phyloP scores from a whole-genome alignment of 345 rosid genomes.

The Clarkia xantiana region DNA sequence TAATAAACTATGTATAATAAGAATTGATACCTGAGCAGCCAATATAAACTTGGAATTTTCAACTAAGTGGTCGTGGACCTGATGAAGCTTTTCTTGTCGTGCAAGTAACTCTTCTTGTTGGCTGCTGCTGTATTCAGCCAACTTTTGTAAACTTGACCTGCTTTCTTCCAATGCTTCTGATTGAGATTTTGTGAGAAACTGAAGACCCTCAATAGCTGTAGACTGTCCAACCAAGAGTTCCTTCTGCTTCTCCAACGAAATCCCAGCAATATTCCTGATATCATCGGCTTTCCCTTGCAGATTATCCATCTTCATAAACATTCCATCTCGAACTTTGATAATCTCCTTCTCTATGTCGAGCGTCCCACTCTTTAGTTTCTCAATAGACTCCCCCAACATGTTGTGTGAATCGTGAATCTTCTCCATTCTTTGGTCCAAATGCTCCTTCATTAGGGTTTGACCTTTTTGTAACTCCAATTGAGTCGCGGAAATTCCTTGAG shows the following conservation, averaged over 20 bases:
- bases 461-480: slow-evolving; percentile 40
- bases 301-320: slow-evolving; percentile 38
- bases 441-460: slow-evolving; percentile 45
- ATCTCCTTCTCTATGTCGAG: slow-evolving; percentile 47
- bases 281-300: slow-evolving; percentile 47
- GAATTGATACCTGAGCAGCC: slow-evolving; percentile 45
- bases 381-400: slow-evolving; percentile 35
- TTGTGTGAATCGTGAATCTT: slow-evolving; percentile 34
- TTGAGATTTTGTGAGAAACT: slow-evolving; percentile 46
- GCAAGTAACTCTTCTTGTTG: slow-evolving; percentile 64
- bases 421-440: slow-evolving; percentile 43
- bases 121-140: slow-evolving; percentile 44
- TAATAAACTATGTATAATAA: background rate
- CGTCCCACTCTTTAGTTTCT: slow-evolving; percentile 36
- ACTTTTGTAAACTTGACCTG: slow-evolving; percentile 36
- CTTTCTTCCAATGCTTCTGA: slow-evolving; percentile 69
- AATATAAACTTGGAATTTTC: slow-evolving; percentile 58
- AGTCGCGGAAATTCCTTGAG: slow-evolving; percentile 41
- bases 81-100: slow-evolving; percentile 52
- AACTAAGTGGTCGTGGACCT: slow-evolving; percentile 50
- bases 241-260: slow-evolving; percentile 57
- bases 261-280: slow-evolving; percentile 40
- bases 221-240: slow-evolving; percentile 55
- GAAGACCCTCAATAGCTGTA: slow-evolving; percentile 52
- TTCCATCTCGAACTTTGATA: slow-evolving; percentile 27